Evolutionary conservation across 257 asterid species (phyloP).

Genomic region (Asclepias syriaca): DNA sequence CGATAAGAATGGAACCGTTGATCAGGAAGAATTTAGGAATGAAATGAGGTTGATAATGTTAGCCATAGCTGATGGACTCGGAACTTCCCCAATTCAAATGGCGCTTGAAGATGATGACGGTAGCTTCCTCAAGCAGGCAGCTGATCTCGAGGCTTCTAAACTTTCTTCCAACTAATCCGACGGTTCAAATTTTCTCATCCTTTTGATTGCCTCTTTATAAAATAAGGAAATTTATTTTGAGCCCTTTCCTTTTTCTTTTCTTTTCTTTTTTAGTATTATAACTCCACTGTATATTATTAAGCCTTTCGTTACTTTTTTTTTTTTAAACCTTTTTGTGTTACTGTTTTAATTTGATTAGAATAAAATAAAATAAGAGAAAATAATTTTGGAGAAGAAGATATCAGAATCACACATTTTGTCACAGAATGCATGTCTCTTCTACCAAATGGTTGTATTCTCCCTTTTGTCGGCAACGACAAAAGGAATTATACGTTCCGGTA

Average conservation of each 20-base stretch:
- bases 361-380: too few species aligned
- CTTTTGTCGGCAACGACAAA: too few species aligned
- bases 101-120: conserved; percentile 68
- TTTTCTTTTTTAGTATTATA: too few species aligned
- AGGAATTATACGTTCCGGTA: too few species aligned
- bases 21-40: conserved; percentile 48
- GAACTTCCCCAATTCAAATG: conserved; percentile 80
- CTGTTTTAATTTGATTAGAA: too few species aligned
- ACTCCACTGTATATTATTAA: too few species aligned
- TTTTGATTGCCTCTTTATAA: background rate
- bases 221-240: background rate
- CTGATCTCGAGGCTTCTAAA: conserved; percentile 77
- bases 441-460: background rate
- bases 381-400: too few species aligned
- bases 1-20: conserved; percentile 61
- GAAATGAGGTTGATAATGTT: conserved; percentile 70
- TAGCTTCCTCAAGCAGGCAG: conserved; percentile 69
- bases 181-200: background rate
- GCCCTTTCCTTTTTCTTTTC: too few species aligned
- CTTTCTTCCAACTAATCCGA: conserved; percentile 13
- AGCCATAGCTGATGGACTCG: conserved; percentile 89
- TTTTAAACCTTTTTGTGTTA: too few species aligned
- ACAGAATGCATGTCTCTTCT: background rate
- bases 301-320: too few species aligned
- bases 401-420: background rate